Base-by-base conservation (phyloP, 495 filamentous ascomycete genomes). In the Margaritispora aquatica region DNA sequence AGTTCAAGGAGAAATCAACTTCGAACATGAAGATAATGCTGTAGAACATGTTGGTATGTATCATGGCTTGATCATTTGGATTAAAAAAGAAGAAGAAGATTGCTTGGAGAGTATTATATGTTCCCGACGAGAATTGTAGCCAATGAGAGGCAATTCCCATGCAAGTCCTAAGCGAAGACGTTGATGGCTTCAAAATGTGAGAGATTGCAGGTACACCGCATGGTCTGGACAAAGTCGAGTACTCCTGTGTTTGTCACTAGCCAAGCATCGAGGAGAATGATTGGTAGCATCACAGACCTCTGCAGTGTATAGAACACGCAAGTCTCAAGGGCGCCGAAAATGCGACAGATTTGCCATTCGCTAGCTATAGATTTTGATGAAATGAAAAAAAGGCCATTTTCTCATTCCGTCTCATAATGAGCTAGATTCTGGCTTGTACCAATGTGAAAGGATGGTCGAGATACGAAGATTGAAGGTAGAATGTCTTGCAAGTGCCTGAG, bases 31-130 rank as follows among this genome's bases (percentile, higher is more conserved):
- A 22, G 36, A n/a, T n/a, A 41, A 58, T 65, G 63, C 55, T 55
- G 63, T 65, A 58, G 26, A 61, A 61, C 58, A 58, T 17, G 2
- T 51, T 23, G n/a, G n/a, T n/a, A n/a, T 31, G 34, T 27, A 54
- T 34, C 7, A 38, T 54, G 54, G 57, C 26, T 48, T 48, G 54
- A 58, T 64, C 58, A 60, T 58, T 23, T 50, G 58, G 34, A 17
- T 54, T 58, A 23, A 58, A 34, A 13, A 38, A 11, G 26, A 58
- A 34, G 19, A 38, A 11, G 26, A 65, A 3, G 38, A 51, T 61
- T 59, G 41, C 55, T 61, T 64, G 62, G 57, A 41, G 15, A n/a
- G 15, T 44, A n/a, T 44, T 2, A 17, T 44, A 17, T 44, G 11
- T 44, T 15, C 19, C 38, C 19, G 38, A 44, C 10, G n/a, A n/a